Evolutionary conservation across 306 rosid genomes (phyloP).

Genomic region (Vicia villosa): DNA sequence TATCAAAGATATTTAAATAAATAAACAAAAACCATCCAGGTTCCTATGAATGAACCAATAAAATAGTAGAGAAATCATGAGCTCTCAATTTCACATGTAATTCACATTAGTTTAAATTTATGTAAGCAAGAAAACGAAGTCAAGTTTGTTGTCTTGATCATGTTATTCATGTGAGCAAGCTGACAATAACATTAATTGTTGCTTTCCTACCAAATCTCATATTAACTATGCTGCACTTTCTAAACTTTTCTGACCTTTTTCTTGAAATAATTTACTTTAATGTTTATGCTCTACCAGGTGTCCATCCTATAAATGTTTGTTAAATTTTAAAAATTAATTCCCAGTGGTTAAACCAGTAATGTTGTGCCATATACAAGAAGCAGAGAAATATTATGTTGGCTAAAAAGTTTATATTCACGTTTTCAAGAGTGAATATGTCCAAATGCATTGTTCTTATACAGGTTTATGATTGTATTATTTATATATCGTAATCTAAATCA

Average conservation of each 20-base stretch:
- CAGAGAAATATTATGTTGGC: conserved; percentile 10
- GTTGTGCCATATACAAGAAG: conserved; percentile 36
- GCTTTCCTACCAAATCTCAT: conserved; percentile 47
- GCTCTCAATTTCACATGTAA: conserved; percentile 5
- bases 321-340: conserved; percentile 21
- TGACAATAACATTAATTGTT: conserved; percentile 21
- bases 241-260: conserved; percentile 10
- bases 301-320: conserved; percentile 15
- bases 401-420: conserved; percentile 33
- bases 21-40: neutral
- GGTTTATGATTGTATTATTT: neutral
- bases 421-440: conserved; percentile 35
- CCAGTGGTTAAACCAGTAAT: conserved; percentile 20
- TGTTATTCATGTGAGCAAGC: conserved; percentile 44
- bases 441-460: conserved; percentile 30
- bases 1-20: neutral
- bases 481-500: conserved; percentile 18
- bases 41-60: conserved; percentile 32
- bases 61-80: neutral
- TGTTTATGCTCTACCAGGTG: conserved; percentile 42
- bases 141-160: conserved; percentile 43
- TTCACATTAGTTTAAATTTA: conserved; percentile 30
- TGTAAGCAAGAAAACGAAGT: conserved; percentile 28
- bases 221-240: conserved; percentile 35
- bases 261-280: conserved; percentile 9